phyloP scores from a whole-genome alignment of 345 rosid species.

The Eutrema japonicum region DNA sequence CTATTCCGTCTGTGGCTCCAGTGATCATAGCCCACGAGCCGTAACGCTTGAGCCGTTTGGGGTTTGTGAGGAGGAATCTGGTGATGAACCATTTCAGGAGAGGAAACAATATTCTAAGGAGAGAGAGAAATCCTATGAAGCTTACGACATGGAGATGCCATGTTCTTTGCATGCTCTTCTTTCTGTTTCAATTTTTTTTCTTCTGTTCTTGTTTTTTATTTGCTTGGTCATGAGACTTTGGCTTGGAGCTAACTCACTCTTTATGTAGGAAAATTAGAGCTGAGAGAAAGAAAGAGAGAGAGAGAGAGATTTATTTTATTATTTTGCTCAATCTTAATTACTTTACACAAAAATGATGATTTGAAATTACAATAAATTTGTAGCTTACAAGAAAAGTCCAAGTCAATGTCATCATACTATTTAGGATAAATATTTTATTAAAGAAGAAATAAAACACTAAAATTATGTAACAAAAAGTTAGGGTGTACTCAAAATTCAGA shows the following conservation, averaged over 20 bases:
- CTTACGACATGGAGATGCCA: conserved; percentile 51
- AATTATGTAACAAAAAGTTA: neutral
- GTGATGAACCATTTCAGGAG: conserved; percentile 55
- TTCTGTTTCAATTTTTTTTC: neutral
- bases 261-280: conserved; percentile 21
- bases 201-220: neutral
- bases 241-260: conserved; percentile 19
- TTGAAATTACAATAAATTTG: neutral
- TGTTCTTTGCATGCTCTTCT: conserved; percentile 38
- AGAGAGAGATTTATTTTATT: conserved; percentile 6
- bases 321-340: conserved; percentile 10
- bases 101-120: conserved; percentile 47
- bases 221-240: conserved; percentile 23
- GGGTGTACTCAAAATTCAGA: neutral
- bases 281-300: neutral
- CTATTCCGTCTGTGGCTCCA: conserved; percentile 89
- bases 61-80: conserved; percentile 52
- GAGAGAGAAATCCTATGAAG: conserved; percentile 57
- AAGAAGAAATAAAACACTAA: neutral
- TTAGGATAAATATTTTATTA: neutral
- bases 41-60: conserved; percentile 56
- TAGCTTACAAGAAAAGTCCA: neutral
- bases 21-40: conserved; percentile 93
- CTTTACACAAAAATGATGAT: neutral
- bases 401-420: conserved; percentile 10